Conservation (phyloP, 768 basidiomycete species). For the Lactifluus subvellereus region DNA sequence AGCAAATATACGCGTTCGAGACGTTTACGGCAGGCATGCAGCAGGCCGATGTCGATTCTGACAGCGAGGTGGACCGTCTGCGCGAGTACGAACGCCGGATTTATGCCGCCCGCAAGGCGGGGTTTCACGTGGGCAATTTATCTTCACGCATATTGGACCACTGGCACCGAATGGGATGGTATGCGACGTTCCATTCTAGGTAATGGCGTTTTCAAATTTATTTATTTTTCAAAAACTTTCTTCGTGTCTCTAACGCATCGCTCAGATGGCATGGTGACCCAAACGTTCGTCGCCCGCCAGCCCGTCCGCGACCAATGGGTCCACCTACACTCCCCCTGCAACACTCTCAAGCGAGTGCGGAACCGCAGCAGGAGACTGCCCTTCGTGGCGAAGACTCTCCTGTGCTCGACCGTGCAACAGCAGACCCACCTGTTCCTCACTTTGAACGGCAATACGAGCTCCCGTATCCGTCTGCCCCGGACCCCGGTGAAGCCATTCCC, state of each 20-base stretch:
- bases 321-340: constrained; percentile 19
- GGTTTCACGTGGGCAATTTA: constrained; percentile 68
- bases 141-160: constrained; percentile 70
- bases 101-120: constrained; percentile 55
- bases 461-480: constrained; percentile 15
- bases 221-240: neutral
- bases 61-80: constrained; percentile 58
- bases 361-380: constrained; percentile 15
- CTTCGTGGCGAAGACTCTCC: constrained; percentile 21
- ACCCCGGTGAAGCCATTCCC: constrained; percentile 21
- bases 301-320: constrained; percentile 22
- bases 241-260: constrained; percentile 4
- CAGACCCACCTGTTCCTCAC: constrained; percentile 18
- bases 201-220: constrained; percentile 28
- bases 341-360: constrained; percentile 15
- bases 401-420: constrained; percentile 15
- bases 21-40: constrained; percentile 39
- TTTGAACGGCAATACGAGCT: constrained; percentile 22
- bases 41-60: constrained; percentile 35
- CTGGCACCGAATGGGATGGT: constrained; percentile 77
- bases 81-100: constrained; percentile 70
- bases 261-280: constrained; percentile 25
- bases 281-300: constrained; percentile 21
- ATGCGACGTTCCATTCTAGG: constrained; percentile 65
- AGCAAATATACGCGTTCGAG: constrained; percentile 74